Conservation (phyloP, 2,329 filamentous ascomycete genomes). For the Cytospora piceae region DNA sequence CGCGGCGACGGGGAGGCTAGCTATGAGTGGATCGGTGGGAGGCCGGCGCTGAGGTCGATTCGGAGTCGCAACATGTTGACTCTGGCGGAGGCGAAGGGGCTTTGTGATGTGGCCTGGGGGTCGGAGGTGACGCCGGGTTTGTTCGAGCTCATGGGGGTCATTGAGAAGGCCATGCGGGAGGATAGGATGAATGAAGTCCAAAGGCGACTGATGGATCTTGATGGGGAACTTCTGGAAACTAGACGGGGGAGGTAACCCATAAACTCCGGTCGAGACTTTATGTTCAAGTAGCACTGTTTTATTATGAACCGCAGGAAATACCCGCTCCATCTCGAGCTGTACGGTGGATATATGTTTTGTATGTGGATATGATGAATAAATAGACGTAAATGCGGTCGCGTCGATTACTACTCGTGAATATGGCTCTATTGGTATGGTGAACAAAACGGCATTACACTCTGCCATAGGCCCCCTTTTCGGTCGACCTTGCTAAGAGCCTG, state of each 20-base stretch:
- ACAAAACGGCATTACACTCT: background rate
- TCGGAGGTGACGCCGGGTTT: conserved; percentile 39
- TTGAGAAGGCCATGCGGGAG: conserved; percentile 33
- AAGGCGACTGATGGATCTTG: conserved; percentile 15
- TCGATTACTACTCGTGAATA: background rate
- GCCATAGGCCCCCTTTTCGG: conserved; percentile 3
- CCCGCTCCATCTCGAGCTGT: background rate
- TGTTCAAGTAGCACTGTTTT: background rate
- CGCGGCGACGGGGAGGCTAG: conserved; percentile 34
- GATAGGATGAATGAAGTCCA: conserved; percentile 27
- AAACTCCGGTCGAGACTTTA: background rate
- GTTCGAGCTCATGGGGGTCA: conserved; percentile 34
- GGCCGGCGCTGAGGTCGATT: conserved; percentile 14
- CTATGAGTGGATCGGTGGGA: conserved; percentile 30
- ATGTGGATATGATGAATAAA: background rate
- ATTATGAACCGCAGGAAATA: background rate
- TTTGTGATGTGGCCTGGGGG: conserved; percentile 46
- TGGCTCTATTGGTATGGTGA: background rate
- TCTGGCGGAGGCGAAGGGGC: conserved; percentile 40
- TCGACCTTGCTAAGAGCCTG: background rate
- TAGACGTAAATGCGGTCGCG: background rate
- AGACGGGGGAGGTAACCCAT: background rate
- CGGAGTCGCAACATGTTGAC: conserved; percentile 36
- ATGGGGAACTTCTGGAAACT: background rate
- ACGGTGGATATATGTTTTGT: background rate